phyloP scores from a whole-genome alignment of 176 grass and related monocot species.

The Alopecurus myosuroides region DNA sequence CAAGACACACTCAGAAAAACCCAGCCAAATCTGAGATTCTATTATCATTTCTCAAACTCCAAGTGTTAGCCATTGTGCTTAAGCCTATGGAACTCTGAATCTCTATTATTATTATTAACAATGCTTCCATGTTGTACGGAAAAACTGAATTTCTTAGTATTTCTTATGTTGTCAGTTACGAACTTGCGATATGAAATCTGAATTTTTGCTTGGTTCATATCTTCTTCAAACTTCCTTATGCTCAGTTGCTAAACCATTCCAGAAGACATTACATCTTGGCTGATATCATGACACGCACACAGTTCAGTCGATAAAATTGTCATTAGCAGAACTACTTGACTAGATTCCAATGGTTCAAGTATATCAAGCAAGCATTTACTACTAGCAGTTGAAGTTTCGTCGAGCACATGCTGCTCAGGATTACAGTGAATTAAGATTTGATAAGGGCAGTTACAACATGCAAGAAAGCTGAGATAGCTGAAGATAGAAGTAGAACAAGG shows the following conservation, averaged over 20 bases:
- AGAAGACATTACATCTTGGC: not conserved
- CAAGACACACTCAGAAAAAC: not conserved
- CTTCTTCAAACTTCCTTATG: not conserved
- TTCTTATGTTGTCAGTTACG: not conserved
- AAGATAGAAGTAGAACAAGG: not conserved
- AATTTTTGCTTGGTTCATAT: not conserved
- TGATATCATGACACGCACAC: not conserved
- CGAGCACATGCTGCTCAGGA: not conserved
- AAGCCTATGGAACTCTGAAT: not conserved
- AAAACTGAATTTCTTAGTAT: not conserved
- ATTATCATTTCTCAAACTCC: not conserved
- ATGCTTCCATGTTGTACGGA: not conserved
- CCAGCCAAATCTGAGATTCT: not conserved
- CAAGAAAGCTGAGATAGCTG: not conserved
- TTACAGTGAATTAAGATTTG: not conserved
- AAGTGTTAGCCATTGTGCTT: not conserved
- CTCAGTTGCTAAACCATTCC: not conserved
- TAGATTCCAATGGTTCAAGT: not conserved
- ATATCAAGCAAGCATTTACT: not conserved
- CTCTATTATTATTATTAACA: not conserved
- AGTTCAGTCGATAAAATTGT: not conserved
- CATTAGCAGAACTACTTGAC: not conserved
- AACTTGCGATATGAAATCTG: not conserved
- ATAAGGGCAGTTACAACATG: not conserved
- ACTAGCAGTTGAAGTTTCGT: not conserved